These are phyloP conservation scores for Arthrobotrys sinensis DNA, from an alignment of 2,329 filamentous ascomycete species.

Conservation along the genomic window DNA sequence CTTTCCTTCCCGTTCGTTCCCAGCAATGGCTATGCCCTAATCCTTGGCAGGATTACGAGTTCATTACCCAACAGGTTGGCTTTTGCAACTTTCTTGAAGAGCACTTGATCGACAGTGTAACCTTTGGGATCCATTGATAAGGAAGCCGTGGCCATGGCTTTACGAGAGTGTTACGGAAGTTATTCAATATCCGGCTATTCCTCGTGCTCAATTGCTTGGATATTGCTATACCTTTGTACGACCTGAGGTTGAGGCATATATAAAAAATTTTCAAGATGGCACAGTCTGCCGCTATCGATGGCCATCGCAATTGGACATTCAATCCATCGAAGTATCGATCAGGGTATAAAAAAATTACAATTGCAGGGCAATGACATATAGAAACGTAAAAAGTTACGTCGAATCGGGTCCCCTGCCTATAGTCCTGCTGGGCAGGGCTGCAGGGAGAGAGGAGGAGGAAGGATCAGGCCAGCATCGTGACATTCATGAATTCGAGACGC, in stretches of 20 bases:
- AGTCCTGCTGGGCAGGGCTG: slow-evolving; percentile 10
- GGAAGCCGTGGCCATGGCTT: slow-evolving; percentile 6
- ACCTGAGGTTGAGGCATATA: slow-evolving; percentile 45
- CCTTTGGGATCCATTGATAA: slow-evolving; percentile 42
- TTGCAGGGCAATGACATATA: slow-evolving; percentile 50
- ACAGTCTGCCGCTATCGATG: background rate
- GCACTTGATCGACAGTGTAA: slow-evolving; percentile 46
- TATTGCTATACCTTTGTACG: slow-evolving; percentile 26
- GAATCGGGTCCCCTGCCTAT: slow-evolving; percentile 8
- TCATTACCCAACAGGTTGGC: slow-evolving; percentile 19
- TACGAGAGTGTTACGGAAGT: background rate
- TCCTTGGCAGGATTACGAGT: slow-evolving; percentile 49
- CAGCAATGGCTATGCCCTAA: slow-evolving; percentile 23
- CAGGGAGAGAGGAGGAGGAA: background rate
- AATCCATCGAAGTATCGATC: slow-evolving; percentile 5
- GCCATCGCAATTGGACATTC: background rate
- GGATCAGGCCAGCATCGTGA: slow-evolving; percentile 55
- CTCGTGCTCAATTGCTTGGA: slow-evolving; percentile 49
- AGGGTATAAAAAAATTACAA: slow-evolving; percentile 16
- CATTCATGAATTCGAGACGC: slow-evolving; percentile 26
- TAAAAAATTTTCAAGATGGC: slow-evolving; percentile 5
- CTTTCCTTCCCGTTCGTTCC: slow-evolving; percentile 34
- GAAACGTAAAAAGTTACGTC: slow-evolving; percentile 61
- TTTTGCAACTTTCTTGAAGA: slow-evolving; percentile 19
- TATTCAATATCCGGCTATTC: slow-evolving; percentile 14